Evolutionary conservation across 805 yeast genomes (phyloP).

Genomic region (Candida chauliodis): DNA sequence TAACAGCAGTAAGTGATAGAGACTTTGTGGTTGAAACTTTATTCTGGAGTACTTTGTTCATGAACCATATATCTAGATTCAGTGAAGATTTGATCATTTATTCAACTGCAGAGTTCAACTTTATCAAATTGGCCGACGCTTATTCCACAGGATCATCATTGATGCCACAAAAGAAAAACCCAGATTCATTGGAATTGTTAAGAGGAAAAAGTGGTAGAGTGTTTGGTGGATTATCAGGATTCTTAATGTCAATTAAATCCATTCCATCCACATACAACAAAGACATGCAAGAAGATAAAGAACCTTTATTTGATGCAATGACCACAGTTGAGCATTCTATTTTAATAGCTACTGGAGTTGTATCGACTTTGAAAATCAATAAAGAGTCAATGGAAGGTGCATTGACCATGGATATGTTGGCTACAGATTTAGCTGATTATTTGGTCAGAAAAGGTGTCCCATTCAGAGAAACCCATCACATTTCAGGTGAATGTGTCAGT

Average conservation of each 20-base stretch:
- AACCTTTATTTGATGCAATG: conserved; percentile 91
- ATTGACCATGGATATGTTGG: conserved; percentile 97
- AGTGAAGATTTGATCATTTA: conserved; percentile 93
- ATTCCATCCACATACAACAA: conserved; percentile 97
- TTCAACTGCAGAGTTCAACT: conserved; percentile 97
- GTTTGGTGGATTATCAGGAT: conserved; percentile 91
- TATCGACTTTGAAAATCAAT: conserved; percentile 77
- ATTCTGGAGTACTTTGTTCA: conserved; percentile 92
- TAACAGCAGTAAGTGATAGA: conserved; percentile 96
- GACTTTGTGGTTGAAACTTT: conserved; percentile 94
- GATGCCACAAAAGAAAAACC: conserved; percentile 99
- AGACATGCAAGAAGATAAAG: conserved; percentile 99
- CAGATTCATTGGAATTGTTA: conserved; percentile 90
- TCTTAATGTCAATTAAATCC: conserved; percentile 94
- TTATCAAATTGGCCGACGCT: conserved; percentile 90
- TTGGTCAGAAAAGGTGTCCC: conserved; percentile 98
- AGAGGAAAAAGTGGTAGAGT: conserved; percentile 98
- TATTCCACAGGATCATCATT: conserved; percentile 97
- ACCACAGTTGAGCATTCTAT: conserved; percentile 91
- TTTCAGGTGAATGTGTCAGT: conserved; percentile 96
- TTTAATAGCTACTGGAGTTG: conserved; percentile 92
- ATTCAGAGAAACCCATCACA: conserved; percentile 98
- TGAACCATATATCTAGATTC: conserved; percentile 93
- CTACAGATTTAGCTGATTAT: conserved; percentile 97
- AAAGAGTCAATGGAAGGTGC: conserved; percentile 78